These are phyloP conservation scores for Leonotis leonurus DNA, from an alignment of 257 asterid species.

Conservation along the genomic window DNA sequence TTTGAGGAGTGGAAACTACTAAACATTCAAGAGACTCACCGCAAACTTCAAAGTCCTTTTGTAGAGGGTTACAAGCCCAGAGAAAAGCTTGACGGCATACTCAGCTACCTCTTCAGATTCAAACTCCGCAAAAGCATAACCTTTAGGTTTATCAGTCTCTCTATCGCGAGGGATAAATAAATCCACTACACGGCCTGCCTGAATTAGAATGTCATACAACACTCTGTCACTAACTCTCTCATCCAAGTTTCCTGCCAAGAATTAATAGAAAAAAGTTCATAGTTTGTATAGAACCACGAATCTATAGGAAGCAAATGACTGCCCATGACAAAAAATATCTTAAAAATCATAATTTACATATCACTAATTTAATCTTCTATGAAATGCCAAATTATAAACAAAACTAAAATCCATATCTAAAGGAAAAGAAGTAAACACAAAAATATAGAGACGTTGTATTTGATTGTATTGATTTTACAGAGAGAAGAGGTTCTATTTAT, in stretches of 20 bases:
- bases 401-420: too few relatives aligned
- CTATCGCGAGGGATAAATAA: conserved; percentile 75
- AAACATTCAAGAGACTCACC: conserved; percentile 27
- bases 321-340: neutral
- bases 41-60: conserved; percentile 73
- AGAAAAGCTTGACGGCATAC: conserved; percentile 88
- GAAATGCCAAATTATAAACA: conserved; percentile 3
- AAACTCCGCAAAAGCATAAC: conserved; percentile 83
- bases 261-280: neutral
- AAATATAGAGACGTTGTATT: too few relatives aligned
- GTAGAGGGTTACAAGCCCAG: conserved; percentile 77
- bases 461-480: too few relatives aligned
- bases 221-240: conserved; percentile 82
- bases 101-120: conserved; percentile 85
- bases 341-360: neutral
- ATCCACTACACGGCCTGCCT: conserved; percentile 85
- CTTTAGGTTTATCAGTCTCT: conserved; percentile 79
- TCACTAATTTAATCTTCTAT: neutral
- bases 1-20: conserved; percentile 21
- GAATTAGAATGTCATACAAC: conserved; percentile 86
- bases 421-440: too few relatives aligned
- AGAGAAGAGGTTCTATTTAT: too few relatives aligned
- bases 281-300: neutral
- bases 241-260: conserved; percentile 67
- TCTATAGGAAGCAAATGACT: neutral